Conservation (phyloP, 305 asterid genomes). For the Fraxinus angustifolia region DNA sequence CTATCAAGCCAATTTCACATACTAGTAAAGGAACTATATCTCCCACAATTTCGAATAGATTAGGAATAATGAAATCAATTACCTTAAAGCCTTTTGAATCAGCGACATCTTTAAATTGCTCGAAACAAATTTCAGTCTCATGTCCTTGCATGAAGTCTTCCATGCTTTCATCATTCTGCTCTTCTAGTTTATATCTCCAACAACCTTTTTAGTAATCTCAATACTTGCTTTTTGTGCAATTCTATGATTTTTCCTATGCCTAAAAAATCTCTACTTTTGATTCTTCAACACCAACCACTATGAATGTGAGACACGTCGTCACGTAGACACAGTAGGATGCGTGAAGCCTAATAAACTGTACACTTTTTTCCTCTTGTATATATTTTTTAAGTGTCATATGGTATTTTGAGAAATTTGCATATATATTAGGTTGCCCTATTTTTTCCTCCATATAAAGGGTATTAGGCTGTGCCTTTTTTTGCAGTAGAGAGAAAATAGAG, state of each 20-base stretch:
- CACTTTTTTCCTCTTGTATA: neutral
- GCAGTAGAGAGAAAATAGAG: neutral
- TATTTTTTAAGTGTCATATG: neutral
- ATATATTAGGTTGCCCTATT: neutral
- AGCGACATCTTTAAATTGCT: neutral
- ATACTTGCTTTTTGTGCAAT: neutral
- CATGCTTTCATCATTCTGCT: neutral
- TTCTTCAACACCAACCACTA: neutral
- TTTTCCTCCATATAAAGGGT: neutral
- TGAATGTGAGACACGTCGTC: neutral
- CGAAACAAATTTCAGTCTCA: neutral
- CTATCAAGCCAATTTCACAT: neutral
- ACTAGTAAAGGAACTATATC: neutral
- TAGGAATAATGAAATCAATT: neutral
- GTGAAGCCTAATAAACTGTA: neutral
- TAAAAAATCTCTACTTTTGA: neutral
- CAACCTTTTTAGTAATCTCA: neutral
- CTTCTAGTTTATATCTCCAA: neutral
- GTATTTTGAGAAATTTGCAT: neutral
- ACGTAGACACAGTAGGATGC: neutral
- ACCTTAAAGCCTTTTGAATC: neutral
- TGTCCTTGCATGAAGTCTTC: neutral
- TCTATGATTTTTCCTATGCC: neutral
- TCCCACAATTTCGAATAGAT: neutral
- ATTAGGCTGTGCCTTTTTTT: neutral